Conservation (phyloP, 2,329 filamentous ascomycete species). For the Talaromyces sp. region DNA sequence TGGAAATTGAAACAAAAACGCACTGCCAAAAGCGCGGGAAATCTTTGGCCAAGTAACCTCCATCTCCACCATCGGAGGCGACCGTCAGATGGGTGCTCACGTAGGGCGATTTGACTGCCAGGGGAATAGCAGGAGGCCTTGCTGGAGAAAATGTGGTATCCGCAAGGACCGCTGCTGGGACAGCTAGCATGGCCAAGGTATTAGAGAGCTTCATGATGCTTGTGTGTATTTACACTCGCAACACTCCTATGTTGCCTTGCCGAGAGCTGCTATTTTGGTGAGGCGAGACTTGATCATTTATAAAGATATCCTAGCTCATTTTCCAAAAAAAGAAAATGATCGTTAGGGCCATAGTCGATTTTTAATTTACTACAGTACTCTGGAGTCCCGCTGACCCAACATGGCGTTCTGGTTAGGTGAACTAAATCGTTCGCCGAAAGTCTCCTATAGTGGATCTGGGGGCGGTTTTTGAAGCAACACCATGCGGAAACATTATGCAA, state of each 20-base stretch:
- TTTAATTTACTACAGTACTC: background rate
- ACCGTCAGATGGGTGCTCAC: slow-evolving; percentile 63
- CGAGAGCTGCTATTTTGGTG: background rate
- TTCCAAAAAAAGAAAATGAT: background rate
- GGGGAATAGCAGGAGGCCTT: slow-evolving; percentile 62
- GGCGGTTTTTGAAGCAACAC: background rate
- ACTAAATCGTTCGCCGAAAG: background rate
- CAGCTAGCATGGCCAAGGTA: background rate
- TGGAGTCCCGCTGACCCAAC: background rate
- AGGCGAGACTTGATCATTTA: background rate
- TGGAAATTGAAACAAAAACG: slow-evolving; percentile 20
- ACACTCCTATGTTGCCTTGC: background rate
- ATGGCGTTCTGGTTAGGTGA: background rate
- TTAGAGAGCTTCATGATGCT: background rate
- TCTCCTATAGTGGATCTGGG: background rate
- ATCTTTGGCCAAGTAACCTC: slow-evolving; percentile 60
- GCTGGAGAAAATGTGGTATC: slow-evolving; percentile 57
- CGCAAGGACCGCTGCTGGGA: slow-evolving; percentile 11
- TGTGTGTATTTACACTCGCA: background rate
- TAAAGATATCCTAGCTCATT: background rate
- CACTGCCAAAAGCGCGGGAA: slow-evolving; percentile 68
- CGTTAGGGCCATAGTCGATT: background rate
- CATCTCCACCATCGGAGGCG: slow-evolving; percentile 56
- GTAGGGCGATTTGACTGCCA: slow-evolving; percentile 71
- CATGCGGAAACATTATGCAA: background rate